Conservation (phyloP, 2,329 filamentous ascomycete genomes). For the Alternaria ventricosa region DNA sequence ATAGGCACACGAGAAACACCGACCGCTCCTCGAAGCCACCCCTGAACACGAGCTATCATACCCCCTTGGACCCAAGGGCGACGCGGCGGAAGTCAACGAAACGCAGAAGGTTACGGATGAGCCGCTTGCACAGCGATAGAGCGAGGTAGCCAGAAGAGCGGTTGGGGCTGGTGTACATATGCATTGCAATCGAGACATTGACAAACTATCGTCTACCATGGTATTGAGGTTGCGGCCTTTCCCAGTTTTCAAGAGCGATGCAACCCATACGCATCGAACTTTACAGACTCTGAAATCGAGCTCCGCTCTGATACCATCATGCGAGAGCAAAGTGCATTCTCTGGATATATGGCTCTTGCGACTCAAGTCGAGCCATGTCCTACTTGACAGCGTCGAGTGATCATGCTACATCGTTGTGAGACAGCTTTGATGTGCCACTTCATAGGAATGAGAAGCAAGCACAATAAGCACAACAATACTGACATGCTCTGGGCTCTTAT, state of each 20-base stretch:
- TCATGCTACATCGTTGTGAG: neutral
- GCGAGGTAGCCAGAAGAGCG: neutral
- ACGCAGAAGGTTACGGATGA: constrained; percentile 65
- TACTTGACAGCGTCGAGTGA: neutral
- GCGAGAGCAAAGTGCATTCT: neutral
- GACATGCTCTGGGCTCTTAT: neutral
- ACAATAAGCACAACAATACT: neutral
- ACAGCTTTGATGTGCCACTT: neutral
- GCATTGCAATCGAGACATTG: constrained; percentile 19
- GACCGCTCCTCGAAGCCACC: constrained; percentile 81
- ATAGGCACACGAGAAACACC: constrained; percentile 89
- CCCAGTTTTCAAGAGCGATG: neutral
- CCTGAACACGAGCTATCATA: constrained; percentile 80
- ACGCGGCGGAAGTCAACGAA: constrained; percentile 65
- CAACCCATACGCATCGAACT: neutral
- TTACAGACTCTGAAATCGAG: neutral
- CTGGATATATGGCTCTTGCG: neutral
- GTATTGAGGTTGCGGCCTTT: neutral
- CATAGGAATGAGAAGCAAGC: neutral
- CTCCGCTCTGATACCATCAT: neutral
- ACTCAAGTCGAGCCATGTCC: neutral
- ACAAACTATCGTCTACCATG: neutral
- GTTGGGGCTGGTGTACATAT: constrained; percentile 33
- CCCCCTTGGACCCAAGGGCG: constrained; percentile 71
- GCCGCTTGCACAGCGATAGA: constrained; percentile 65